Conservation (phyloP, 345 rosid genomes). For the Murraya koenigii region DNA sequence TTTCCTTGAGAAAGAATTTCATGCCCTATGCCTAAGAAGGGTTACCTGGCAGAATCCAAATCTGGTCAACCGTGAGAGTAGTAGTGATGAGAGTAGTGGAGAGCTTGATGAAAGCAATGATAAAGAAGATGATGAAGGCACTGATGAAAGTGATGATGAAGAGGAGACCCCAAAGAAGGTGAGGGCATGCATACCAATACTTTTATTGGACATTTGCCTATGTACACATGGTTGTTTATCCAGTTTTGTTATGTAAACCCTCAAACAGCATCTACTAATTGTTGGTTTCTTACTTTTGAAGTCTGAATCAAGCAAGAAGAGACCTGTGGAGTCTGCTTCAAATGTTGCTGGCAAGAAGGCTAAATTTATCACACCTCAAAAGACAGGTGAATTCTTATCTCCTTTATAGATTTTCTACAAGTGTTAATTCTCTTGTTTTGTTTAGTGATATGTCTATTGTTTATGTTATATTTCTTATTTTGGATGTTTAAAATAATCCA, state of each 20-base stretch:
- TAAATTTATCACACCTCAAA: slow-evolving; percentile 66
- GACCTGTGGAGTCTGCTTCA: slow-evolving; percentile 43
- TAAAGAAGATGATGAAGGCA: slow-evolving; percentile 20
- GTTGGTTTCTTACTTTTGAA: slow-evolving; percentile 12
- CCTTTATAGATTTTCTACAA: background rate
- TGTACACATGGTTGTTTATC: background rate
- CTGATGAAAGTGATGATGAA: slow-evolving; percentile 33
- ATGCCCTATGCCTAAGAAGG: background rate
- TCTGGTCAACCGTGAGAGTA: slow-evolving; percentile 1
- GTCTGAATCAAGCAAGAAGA: slow-evolving; percentile 65
- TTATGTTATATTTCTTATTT: background rate
- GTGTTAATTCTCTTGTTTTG: background rate
- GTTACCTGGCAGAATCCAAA: slow-evolving; percentile 1
- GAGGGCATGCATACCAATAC: background rate
- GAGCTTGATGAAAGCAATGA: slow-evolving; percentile 23
- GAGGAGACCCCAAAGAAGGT: slow-evolving; percentile 54
- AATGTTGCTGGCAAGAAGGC: slow-evolving; percentile 63
- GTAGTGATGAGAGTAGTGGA: slow-evolving; percentile 11
- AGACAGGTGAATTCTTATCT: slow-evolving; percentile 49
- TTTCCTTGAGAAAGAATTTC: background rate
- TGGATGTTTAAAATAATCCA: background rate
- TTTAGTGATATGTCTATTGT: background rate
- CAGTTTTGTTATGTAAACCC: background rate
- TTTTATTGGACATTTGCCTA: background rate
- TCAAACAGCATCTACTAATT: background rate